A percentile compares a stretch with the other conserved stretches of the same genome.
These are phyloP conservation scores for Mrakia gelida DNA, from an alignment of 768 basidiomycete genomes.

Conservation along the genomic window DNA sequence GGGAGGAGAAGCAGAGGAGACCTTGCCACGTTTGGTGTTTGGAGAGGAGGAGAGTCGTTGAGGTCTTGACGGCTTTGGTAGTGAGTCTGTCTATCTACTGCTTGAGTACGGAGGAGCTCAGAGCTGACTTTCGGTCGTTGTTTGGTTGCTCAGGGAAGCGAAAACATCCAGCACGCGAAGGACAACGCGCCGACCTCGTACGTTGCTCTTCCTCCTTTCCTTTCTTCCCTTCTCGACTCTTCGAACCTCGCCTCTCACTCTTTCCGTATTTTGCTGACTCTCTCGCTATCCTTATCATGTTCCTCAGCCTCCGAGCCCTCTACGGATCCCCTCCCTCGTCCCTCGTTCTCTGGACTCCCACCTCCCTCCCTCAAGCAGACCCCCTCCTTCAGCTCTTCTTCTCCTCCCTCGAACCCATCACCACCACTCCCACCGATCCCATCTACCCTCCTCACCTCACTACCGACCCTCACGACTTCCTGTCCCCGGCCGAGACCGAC, in stretches of 20 bases:
- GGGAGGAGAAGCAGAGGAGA: not conserved
- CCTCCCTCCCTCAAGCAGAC: not conserved
- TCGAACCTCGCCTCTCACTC: not conserved
- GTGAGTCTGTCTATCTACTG: not conserved
- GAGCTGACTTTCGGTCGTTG: not conserved
- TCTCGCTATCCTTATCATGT: not conserved
- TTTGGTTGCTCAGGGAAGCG: not conserved
- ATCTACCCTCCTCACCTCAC: not conserved
- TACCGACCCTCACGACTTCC: not conserved
- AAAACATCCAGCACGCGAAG: not conserved
- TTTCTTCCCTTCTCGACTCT: not conserved
- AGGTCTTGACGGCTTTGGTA: not conserved
- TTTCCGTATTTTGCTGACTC: not conserved
- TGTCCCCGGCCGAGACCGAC: not conserved
- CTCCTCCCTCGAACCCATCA: not conserved
- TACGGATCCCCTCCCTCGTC: not conserved
- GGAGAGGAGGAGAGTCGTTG: not conserved
- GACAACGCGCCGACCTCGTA: not conserved
- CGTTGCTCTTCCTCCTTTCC: not conserved
- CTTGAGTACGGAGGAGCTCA: no score
- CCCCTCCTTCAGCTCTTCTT: slow-evolving; percentile 1
- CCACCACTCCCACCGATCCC: not conserved
- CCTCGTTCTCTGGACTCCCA: slow-evolving; percentile 5
- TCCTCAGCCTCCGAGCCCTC: not conserved
- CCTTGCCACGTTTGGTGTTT: not conserved